Conservation (phyloP, 257 asterid species). For the Ilex asprella region DNA sequence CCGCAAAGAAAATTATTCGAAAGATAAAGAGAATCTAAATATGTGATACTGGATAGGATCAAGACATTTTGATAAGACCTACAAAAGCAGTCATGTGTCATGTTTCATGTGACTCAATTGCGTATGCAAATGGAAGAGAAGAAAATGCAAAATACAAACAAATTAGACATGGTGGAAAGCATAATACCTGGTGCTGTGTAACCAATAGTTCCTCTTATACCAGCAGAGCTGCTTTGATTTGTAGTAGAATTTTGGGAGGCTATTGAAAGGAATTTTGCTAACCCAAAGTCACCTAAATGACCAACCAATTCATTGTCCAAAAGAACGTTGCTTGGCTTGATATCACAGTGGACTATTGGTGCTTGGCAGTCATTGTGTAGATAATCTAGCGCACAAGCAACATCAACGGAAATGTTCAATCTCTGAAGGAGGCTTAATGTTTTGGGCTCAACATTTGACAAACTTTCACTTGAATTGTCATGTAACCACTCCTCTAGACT, state of each 20-base stretch:
- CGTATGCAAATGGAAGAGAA: too few relatives aligned
- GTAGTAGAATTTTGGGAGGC: not conserved
- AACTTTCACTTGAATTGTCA: not conserved
- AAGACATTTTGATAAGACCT: not conserved
- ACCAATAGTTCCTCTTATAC: not conserved
- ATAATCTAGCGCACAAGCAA: constrained; percentile 25
- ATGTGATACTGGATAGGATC: too few relatives aligned
- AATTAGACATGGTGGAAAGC: too few relatives aligned
- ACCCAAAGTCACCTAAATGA: too few relatives aligned
- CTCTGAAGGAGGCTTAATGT: constrained; percentile 13
- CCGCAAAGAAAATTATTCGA: too few relatives aligned
- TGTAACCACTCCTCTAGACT: constrained; percentile 19
- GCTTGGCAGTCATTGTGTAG: constrained; percentile 19
- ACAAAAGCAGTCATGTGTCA: not conserved
- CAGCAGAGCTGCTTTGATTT: not conserved
- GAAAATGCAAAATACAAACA: too few relatives aligned
- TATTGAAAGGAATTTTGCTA: constrained; percentile 5
- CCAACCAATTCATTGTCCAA: too few relatives aligned
- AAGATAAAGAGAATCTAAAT: too few relatives aligned
- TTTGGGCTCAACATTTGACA: not conserved
- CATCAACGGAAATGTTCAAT: constrained; percentile 21
- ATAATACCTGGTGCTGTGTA: too few relatives aligned
- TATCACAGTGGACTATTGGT: constrained; percentile 20
- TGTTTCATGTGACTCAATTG: too few relatives aligned
- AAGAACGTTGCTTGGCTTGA: not conserved